Evolutionary conservation across 192 early-diverging fungal genomes (phyloP), one percentile per base, ranked within the genome.

Genomic region (Pilaira anomala): DNA sequence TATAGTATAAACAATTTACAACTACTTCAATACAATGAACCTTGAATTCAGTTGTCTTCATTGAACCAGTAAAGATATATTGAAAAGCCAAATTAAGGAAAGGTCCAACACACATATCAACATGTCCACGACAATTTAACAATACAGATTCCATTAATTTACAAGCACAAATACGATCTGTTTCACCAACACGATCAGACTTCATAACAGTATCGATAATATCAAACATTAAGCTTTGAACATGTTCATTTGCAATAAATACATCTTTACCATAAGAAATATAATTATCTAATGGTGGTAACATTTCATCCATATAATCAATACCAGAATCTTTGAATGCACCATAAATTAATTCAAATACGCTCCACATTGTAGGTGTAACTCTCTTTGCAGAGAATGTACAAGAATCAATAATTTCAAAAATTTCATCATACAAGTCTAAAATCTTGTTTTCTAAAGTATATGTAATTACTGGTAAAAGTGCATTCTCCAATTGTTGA

Each of bases 281-380:
- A 63, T 87, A 97, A 80, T 96, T 95, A 71, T 95, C 92, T 50
- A 98, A 81, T 22, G 88, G 87, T n/a, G 89, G 89, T 28, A 91
- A 65, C 83, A 98, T 94, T 67, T 94, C 80, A 46, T 92, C 88
- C 73, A 92, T 89, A 72, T 91, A 95, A 71, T 95, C 94, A 44
- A 84, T 78, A 33, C 88, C 90, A 66, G 88, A 88, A 44, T 77
- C 83, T 78, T 88, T 92, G 78, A 95, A 91, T 44, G 90, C 80
- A 36, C 65, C 67, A 78, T 90, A 89, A 55, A 95, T 84, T 63
- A 83, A 56, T 29, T 84, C 87, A 76, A 95, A 90, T 62, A 96
- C 72, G 39, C 75, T 75, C 94, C 92, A 98, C 73, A 92, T 92
- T 62, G 75, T 85, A 40, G 83, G 88, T 21, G 91, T 92, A 50